Percentiles rank a stretch among this genome's conserved stretches.
Conservation (phyloP, 1,284 basidiomycete species). For the Ustilago lituana region DNA sequence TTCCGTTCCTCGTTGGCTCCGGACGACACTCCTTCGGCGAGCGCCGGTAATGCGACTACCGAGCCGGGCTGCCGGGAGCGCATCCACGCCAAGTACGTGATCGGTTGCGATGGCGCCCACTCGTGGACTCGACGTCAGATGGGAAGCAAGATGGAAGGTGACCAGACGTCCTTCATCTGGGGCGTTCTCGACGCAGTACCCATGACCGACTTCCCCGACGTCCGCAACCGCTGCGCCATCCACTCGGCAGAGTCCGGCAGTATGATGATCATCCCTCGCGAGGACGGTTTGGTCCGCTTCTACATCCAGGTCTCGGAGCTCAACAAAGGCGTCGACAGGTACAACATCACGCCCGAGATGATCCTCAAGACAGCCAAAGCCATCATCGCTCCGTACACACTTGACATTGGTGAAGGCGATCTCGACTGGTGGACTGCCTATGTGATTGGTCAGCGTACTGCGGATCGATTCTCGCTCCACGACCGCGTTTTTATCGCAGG, state of each 20-base stretch:
- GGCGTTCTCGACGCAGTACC: conserved; percentile 51
- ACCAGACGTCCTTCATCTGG: conserved; percentile 68
- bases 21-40: conserved; percentile 16
- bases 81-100: conserved; percentile 42
- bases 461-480: conserved; percentile 27
- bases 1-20: conserved; percentile 33
- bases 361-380: conserved; percentile 75
- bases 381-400: conserved; percentile 76
- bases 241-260: conserved; percentile 71
- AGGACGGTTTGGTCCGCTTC: conserved; percentile 74
- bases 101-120: conserved; percentile 44
- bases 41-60: neutral
- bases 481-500: conserved; percentile 33
- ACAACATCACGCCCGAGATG: conserved; percentile 73
- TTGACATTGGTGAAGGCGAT: conserved; percentile 71
- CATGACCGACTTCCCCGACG: conserved; percentile 72
- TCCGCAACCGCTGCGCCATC: conserved; percentile 76
- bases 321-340: conserved; percentile 75
- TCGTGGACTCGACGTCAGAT: conserved; percentile 36
- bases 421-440: conserved; percentile 78
- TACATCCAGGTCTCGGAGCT: conserved; percentile 77
- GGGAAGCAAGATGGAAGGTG: conserved; percentile 64
- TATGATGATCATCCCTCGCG: conserved; percentile 79
- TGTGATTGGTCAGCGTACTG: conserved; percentile 41
- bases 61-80: conserved; percentile 20